These are phyloP conservation scores for Tylopilus subfusipes DNA, from an alignment of 768 basidiomycete genomes.

Conservation along the genomic window DNA sequence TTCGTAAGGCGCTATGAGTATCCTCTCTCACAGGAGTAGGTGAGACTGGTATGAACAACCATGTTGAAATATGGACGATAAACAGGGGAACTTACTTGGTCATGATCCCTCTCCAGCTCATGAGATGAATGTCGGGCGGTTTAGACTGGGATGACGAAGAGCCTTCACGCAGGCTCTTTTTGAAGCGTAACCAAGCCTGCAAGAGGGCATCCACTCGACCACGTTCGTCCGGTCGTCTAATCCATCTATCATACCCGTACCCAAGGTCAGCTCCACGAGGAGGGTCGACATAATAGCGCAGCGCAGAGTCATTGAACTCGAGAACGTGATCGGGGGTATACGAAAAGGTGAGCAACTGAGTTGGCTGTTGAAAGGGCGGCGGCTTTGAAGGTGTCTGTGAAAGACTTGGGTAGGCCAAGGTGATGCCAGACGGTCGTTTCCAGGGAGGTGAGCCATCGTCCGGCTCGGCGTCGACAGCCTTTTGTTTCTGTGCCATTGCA, in stretches of 20 bases:
- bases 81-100: slow-evolving; percentile 57
- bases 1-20: slow-evolving; percentile 81
- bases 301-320: slow-evolving; percentile 62
- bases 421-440: neutral
- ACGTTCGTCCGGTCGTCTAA: slow-evolving; percentile 57
- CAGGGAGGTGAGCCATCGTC: slow-evolving; percentile 1
- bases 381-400: slow-evolving; percentile 18
- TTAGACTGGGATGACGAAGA: slow-evolving; percentile 25
- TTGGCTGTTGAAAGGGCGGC: slow-evolving; percentile 66
- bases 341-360: slow-evolving; percentile 67
- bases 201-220: slow-evolving; percentile 69
- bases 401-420: slow-evolving; percentile 25
- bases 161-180: slow-evolving; percentile 32
- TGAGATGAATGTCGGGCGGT: slow-evolving; percentile 48
- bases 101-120: slow-evolving; percentile 80
- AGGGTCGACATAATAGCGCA: slow-evolving; percentile 70
- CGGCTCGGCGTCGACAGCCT: slow-evolving; percentile 17
- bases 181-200: slow-evolving; percentile 48
- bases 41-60: slow-evolving; percentile 14
- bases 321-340: slow-evolving; percentile 55
- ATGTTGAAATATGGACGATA: neutral
- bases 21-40: slow-evolving; percentile 48
- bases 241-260: slow-evolving; percentile 74
- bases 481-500: slow-evolving; percentile 30
- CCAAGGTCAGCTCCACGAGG: slow-evolving; percentile 62